A percentile compares a stretch with the other conserved stretches of the same genome.
These are phyloP conservation scores for Stephanodiscus triporus DNA, from an alignment of 108 stramenopile species.

Conservation along the genomic window DNA sequence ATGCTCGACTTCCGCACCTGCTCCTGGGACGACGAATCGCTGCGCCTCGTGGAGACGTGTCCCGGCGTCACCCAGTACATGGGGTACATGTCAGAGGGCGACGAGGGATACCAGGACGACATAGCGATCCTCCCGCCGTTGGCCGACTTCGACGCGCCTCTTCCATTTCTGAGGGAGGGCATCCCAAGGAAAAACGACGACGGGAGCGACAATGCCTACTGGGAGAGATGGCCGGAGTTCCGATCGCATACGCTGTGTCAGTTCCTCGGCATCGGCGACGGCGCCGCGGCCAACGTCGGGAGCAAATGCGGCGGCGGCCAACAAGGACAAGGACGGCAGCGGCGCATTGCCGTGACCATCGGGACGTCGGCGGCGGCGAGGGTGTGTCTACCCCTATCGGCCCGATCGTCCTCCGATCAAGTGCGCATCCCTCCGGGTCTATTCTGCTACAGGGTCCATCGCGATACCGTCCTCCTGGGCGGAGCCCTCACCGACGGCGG, in stretches of 20 bases:
- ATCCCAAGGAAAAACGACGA: conserved; percentile 20
- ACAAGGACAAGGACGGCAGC: not conserved
- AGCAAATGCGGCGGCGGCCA: conserved; percentile 60
- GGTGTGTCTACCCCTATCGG: conserved; percentile 57
- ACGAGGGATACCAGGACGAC: not conserved
- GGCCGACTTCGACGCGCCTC: conserved; percentile 40
- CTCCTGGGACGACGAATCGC: conserved; percentile 52
- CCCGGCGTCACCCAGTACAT: conserved; percentile 45
- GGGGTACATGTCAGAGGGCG: conserved; percentile 12
- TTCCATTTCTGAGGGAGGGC: conserved; percentile 22
- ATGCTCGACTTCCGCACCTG: conserved; percentile 73
- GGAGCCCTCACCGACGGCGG: conserved; percentile 89
- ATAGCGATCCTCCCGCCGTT: conserved; percentile 36
- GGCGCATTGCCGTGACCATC: conserved; percentile 83
- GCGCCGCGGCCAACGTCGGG: conserved; percentile 87
- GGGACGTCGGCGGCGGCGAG: conserved; percentile 86
- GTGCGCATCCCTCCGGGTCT: conserved; percentile 59
- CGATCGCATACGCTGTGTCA: conserved; percentile 28
- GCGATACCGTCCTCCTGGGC: conserved; percentile 63
- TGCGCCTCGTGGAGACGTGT: conserved; percentile 51
- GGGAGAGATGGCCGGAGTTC: conserved; percentile 71
- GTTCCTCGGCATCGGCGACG: conserved; percentile 83
- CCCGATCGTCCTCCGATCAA: conserved; percentile 12
- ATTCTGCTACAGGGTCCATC: conserved; percentile 81
- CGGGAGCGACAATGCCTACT: conserved; percentile 48